Conservation (phyloP, 75 land plant genomes). For the Sequoia sempervirens region DNA sequence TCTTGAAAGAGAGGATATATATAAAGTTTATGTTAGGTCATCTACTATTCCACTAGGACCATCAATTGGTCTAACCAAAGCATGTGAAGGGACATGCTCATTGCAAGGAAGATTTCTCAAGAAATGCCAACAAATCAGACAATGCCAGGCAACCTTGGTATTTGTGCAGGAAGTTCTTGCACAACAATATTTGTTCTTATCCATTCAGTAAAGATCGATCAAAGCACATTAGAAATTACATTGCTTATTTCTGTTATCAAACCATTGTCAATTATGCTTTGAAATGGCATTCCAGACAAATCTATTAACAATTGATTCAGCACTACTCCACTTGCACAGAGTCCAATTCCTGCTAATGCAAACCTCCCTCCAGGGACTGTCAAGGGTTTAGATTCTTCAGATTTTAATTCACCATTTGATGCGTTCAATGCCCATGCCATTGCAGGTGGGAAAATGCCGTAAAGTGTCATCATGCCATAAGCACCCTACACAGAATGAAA, state of each 20-base stretch:
- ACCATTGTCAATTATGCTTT: background rate
- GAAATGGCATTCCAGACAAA: conserved; percentile 8
- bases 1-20: background rate
- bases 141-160: background rate
- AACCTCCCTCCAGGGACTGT: conserved; percentile 24
- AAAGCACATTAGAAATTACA: background rate
- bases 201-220: background rate
- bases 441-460: conserved; percentile 79
- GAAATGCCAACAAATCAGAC: background rate
- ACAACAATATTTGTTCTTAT: background rate
- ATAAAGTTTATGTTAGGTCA: background rate
- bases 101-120: background rate
- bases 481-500: conserved; percentile 41
- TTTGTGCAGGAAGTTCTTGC: background rate
- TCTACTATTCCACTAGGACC: background rate
- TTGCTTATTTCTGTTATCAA: conserved; percentile 5
- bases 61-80: background rate
- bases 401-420: conserved; percentile 3
- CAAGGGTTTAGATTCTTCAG: background rate
- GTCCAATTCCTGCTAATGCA: conserved; percentile 38
- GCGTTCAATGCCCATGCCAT: conserved; percentile 66
- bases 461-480: conserved; percentile 74
- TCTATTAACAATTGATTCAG: conserved; percentile 50
- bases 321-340: conserved; percentile 56
- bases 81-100: background rate